Percentiles rank a stretch among this genome's conserved stretches.
Evolutionary conservation across 2,329 filamentous ascomycete species (phyloP).

Genomic region (Aspergillus novofumigatus): DNA sequence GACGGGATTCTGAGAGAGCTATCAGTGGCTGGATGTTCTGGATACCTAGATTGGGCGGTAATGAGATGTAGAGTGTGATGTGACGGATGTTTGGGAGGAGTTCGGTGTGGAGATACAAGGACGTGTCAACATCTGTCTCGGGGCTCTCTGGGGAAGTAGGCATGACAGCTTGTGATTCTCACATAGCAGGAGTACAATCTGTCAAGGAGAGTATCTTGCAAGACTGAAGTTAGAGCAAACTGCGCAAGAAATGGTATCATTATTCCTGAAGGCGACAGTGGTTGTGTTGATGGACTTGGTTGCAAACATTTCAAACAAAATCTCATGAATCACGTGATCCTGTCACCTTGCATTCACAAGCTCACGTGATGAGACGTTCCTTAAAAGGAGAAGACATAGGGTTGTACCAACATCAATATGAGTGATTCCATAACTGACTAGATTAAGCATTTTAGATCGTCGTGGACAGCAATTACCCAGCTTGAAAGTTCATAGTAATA

Average conservation of each 20-base stretch:
- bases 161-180: not conserved
- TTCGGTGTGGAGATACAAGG: slow-evolving; percentile 53
- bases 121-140: slow-evolving; percentile 5
- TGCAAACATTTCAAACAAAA: slow-evolving; percentile 14
- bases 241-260: not conserved
- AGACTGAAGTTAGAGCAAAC: not conserved
- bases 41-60: slow-evolving; percentile 25
- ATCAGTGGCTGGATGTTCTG: slow-evolving; percentile 17
- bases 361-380: not conserved
- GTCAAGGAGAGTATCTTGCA: not conserved
- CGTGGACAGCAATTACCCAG: not conserved
- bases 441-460: not conserved
- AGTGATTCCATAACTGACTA: not conserved
- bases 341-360: no score
- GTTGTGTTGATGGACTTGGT: not conserved
- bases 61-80: slow-evolving; percentile 53
- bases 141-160: not conserved
- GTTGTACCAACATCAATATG: no score
- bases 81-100: slow-evolving; percentile 58
- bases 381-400: no score
- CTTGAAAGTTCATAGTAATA: not conserved
- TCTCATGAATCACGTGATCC: not conserved
- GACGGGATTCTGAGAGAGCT: slow-evolving; percentile 33
- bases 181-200: not conserved
- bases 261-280: not conserved